Evolutionary conservation across 2,329 filamentous ascomycete genomes (phyloP), one percentile per base, ranked within the genome.

Genomic region (Hypoxylon sp.): DNA sequence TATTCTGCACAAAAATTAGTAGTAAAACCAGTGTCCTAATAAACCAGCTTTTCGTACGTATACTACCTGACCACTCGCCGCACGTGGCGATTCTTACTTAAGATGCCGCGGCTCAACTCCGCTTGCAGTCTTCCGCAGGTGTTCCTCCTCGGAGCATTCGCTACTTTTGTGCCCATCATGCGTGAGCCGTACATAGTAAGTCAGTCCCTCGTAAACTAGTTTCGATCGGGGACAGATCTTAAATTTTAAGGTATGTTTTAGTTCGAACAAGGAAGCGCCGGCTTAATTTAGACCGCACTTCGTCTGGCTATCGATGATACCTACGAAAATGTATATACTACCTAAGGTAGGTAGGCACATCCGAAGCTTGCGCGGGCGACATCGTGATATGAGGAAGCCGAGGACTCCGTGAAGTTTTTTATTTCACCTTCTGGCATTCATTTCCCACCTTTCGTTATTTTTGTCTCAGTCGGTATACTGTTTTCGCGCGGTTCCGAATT

Each of bases 61-160:
- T n/a, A n/a, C n/a, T n/a, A n/a, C n/a, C n/a, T n/a, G n/a, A n/a
- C 55, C 39, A 57, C 17, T 24, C 28, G 24, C 37, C 10, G 24
- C 37, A 15, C 5, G 37, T 41, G 15, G 37, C 37, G 37, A 2
- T 41, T 13, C 5, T 32, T 32, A 41, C 39, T 39, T 44, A 3
- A 20, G 46, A 34, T 51, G 19, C 46, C 55, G 48, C 43, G 46
- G 46, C 55, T 22, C 37, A 44, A n/a, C 34, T 43, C 19, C 37
- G 22, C 8, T 34, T 39, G 13, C 6, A n/a, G 4, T 15, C n/a
- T 17, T 41, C 37, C n/a, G n/a, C 37, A 6, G 17, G 4, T 15
- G 37, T 17, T 41, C 37, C n/a, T 41, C 37, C 17, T 41, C 37
- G 37, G 37, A 41, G 8, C 17, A 19, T 41, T 41, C 37, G 15